phyloP scores from a whole-genome alignment of 306 rosid genomes.

The Morella rubra region DNA sequence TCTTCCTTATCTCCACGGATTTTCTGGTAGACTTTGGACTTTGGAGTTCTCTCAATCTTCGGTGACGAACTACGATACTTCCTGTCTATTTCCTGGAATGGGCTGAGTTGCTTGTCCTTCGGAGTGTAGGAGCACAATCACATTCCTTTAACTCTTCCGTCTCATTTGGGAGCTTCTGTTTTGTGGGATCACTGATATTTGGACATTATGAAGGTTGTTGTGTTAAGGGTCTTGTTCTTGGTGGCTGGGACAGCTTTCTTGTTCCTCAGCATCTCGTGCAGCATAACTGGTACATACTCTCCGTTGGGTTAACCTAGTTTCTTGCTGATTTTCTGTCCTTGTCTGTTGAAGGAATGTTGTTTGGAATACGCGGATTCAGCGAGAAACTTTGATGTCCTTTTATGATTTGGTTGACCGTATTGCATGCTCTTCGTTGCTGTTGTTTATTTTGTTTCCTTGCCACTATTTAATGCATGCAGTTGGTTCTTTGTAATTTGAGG shows the following conservation, averaged over 20 bases:
- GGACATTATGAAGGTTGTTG: slow-evolving; percentile 60
- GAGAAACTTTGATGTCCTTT: neutral
- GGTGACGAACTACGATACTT: slow-evolving; percentile 3
- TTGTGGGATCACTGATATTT: neutral
- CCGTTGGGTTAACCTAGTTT: neutral
- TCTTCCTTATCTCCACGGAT: slow-evolving; percentile 22
- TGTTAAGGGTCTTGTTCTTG: slow-evolving; percentile 42
- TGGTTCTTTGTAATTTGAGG: neutral
- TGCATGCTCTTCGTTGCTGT: neutral
- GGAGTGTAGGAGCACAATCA: neutral
- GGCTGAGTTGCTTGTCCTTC: slow-evolving; percentile 12
- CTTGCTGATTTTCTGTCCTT: neutral
- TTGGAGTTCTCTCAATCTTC: slow-evolving; percentile 10
- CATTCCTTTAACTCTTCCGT: neutral
- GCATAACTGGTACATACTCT: slow-evolving; percentile 31
- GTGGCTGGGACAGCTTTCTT: slow-evolving; percentile 30
- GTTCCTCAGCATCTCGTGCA: slow-evolving; percentile 32
- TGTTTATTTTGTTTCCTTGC: neutral
- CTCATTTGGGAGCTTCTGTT: slow-evolving; percentile 1
- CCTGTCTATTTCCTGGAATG: neutral
- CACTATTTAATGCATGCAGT: neutral
- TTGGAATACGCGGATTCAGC: neutral
- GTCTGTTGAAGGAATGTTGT: neutral
- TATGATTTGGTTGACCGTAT: neutral
- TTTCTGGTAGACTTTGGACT: slow-evolving; percentile 24